Conservation (phyloP, 2,329 filamentous ascomycete species). For the Colletotrichum noveboracense region DNA sequence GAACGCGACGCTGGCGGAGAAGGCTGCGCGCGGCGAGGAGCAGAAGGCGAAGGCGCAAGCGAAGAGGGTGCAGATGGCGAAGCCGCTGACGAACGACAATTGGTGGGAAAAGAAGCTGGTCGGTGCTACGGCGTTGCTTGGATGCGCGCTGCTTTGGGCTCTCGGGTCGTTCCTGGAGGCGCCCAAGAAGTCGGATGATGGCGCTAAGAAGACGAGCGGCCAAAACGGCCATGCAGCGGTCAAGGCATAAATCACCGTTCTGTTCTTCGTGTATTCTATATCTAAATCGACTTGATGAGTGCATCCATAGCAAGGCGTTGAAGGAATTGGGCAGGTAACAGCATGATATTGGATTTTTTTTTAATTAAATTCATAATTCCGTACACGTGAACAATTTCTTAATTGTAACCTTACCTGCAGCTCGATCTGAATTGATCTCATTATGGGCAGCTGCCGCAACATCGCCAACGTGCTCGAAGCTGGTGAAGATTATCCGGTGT, state of each 20-base stretch:
- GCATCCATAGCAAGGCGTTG: conserved; percentile 15
- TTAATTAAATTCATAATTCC: neutral
- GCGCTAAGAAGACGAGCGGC: neutral
- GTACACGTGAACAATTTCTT: no score
- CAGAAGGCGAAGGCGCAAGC: conserved; percentile 23
- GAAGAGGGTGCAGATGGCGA: conserved; percentile 39
- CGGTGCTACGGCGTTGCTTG: conserved; percentile 66
- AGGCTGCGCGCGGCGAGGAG: neutral
- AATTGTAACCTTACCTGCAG: no score
- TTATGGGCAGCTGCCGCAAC: no score
- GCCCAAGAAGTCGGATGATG: conserved; percentile 13
- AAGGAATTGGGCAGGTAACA: neutral
- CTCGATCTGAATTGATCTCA: no score
- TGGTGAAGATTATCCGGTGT: no score
- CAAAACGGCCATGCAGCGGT: neutral
- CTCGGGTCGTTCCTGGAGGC: conserved; percentile 58
- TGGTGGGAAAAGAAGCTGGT: conserved; percentile 72
- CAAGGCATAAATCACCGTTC: neutral
- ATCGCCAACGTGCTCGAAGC: no score
- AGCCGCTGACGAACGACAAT: conserved; percentile 67
- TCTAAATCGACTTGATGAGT: neutral
- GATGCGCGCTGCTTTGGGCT: conserved; percentile 65
- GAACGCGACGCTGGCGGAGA: conserved; percentile 18
- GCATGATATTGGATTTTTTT: neutral
- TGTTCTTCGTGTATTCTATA: neutral